A percentile compares a stretch with the other conserved stretches of the same genome.
Evolutionary conservation across 1,284 basidiomycete species (phyloP).

Genomic region (Lentinus polychrous): DNA sequence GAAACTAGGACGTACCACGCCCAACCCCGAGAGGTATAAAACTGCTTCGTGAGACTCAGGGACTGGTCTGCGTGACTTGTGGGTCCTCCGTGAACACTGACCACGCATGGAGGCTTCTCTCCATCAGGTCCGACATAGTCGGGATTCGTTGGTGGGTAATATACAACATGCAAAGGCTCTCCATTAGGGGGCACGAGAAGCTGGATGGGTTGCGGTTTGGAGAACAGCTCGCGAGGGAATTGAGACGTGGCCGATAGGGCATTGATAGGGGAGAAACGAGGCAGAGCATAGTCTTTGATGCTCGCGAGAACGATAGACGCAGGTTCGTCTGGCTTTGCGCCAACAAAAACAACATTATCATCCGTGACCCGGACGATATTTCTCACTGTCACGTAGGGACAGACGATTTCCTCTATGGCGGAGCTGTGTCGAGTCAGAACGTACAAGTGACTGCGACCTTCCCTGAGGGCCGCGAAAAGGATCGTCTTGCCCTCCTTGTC

Average conservation of each 20-base stretch:
- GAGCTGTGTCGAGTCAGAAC: slow-evolving; percentile 34
- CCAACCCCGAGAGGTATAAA: slow-evolving; percentile 63
- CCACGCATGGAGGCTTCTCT: slow-evolving; percentile 59
- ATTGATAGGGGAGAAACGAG: slow-evolving; percentile 27
- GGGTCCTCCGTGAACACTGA: slow-evolving; percentile 64
- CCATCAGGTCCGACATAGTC: slow-evolving; percentile 42
- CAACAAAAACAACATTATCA: slow-evolving; percentile 38
- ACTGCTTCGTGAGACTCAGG: slow-evolving; percentile 48
- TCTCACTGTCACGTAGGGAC: slow-evolving; percentile 40
- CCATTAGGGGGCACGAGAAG: slow-evolving; percentile 30
- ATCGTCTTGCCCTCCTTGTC: slow-evolving; percentile 32
- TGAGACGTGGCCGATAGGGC: slow-evolving; percentile 14
- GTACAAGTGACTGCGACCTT: slow-evolving; percentile 46
- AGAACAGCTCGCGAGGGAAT: slow-evolving; percentile 31
- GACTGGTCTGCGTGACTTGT: slow-evolving; percentile 39
- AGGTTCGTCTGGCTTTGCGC: slow-evolving; percentile 34
- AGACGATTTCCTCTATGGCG: slow-evolving; percentile 26
- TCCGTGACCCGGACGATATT: slow-evolving; percentile 33
- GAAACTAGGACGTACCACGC: slow-evolving; percentile 37
- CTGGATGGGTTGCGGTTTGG: slow-evolving; percentile 38
- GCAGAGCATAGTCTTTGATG: slow-evolving; percentile 19
- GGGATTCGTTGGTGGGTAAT: slow-evolving; percentile 58
- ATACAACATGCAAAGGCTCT: slow-evolving; percentile 47
- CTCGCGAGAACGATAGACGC: slow-evolving; percentile 33
- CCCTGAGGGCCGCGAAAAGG: slow-evolving; percentile 40